Evolutionary conservation across 805 yeast genomes (phyloP), one percentile per base, ranked within the genome.

Genomic region (Yarrowia osloensis): DNA sequence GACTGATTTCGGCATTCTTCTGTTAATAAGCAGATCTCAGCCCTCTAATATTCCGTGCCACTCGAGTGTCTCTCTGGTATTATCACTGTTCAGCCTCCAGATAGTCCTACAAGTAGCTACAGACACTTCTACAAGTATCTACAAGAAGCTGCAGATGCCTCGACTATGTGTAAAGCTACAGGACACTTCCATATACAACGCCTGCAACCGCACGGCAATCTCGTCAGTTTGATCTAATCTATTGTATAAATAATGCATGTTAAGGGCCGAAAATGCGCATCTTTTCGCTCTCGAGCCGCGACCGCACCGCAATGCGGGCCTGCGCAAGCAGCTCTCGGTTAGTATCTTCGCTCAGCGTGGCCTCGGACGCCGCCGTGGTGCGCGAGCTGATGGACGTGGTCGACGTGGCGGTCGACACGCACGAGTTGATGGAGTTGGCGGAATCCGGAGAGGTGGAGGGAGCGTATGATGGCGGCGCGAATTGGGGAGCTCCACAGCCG

Each of bases 221-320:
- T n/a, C n/a, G n/a, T n/a, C n/a, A n/a, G n/a, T n/a, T n/a, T n/a
- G 15, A 21, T 35, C 31, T 35, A 35, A 37, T 35, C 42, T 54
- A 35, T 54, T 54, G 28, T 22, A 57, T 57, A 57, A 57, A 57
- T 57, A 57, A 57, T 57, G 63, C 63, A 57, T 55, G 63, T 57
- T 40, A 57, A 37, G 63, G 63, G 49, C 63, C 63, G 31, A 57
- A 57, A 28, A 57, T 57, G 8, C 66, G 28, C 66, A 61, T 61
- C 39, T 66, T 67, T 65, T 73, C 75, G 19, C 71, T 55, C 39
- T 70, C 71, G 24, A 73, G 66, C 19, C 72, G 55, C n/a, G 69
- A 47, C 33, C 65, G 46, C 22, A 73, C 75, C 8, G 75, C 74
- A 15, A 68, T 44, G 15, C 74, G 69, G 4, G 75, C 73, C 49